phyloP scores from a whole-genome alignment of 1,139 yeast genomes.

The Magnusiomyces sp. region DNA sequence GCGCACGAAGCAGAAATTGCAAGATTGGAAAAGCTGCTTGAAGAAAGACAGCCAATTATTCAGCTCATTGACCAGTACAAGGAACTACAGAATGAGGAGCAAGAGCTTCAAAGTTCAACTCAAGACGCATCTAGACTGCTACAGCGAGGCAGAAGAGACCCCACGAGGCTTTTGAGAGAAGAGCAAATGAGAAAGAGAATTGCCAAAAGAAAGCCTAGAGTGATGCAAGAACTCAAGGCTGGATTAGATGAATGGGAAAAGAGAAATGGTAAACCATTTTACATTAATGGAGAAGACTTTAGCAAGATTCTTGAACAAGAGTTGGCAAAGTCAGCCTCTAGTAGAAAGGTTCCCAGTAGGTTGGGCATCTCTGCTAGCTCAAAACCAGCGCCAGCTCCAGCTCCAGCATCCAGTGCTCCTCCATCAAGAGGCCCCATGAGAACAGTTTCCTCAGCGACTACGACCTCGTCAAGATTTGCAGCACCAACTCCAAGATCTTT shows the following conservation, averaged over 20 bases:
- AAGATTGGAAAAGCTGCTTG: constrained; percentile 42
- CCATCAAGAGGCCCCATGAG: neutral
- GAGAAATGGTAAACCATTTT: constrained; percentile 29
- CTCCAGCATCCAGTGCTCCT: neutral
- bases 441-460: too few relatives aligned
- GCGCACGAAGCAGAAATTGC: constrained; percentile 57
- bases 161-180: constrained; percentile 69
- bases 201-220: constrained; percentile 56
- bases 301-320: constrained; percentile 21
- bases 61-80: constrained; percentile 46
- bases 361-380: neutral
- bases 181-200: constrained; percentile 66
- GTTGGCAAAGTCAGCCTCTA: constrained; percentile 10
- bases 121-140: constrained; percentile 74
- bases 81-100: constrained; percentile 51
- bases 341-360: neutral
- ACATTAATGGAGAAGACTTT: constrained; percentile 27
- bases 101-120: constrained; percentile 55
- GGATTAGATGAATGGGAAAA: constrained; percentile 44
- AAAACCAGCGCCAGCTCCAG: neutral
- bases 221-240: constrained; percentile 44
- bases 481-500: neutral
- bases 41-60: constrained; percentile 49
- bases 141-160: constrained; percentile 51
- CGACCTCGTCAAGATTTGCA: neutral